phyloP scores from a whole-genome alignment of 805 yeast genomes.

The Scheffersomyces lignosus region DNA sequence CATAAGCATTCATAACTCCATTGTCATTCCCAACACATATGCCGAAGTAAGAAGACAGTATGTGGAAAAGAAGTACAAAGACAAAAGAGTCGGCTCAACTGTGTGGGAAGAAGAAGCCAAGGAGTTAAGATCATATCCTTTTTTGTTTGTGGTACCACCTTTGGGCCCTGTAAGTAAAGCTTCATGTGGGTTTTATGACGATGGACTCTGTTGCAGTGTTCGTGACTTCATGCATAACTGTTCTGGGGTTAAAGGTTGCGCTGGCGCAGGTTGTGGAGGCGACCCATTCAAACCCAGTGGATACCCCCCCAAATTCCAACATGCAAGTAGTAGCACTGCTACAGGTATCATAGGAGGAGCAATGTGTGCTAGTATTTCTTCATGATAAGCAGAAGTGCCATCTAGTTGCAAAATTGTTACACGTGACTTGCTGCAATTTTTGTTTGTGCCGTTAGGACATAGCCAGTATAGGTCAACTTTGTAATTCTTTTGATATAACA shows the following conservation, averaged over 20 bases:
- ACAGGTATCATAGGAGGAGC: too few species aligned
- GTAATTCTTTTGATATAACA: too few species aligned
- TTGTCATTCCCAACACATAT: not conserved
- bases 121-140: slow-evolving; percentile 4
- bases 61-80: slow-evolving; percentile 1
- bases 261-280: not conserved
- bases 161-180: slow-evolving; percentile 2
- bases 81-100: slow-evolving; percentile 4
- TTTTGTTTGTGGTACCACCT: slow-evolving; percentile 11
- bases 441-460: too few species aligned
- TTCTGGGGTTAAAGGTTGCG: slow-evolving; percentile 2
- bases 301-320: not conserved
- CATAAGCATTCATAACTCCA: slow-evolving; percentile 4
- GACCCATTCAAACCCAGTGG: not conserved
- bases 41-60: not conserved
- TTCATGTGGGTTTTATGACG: slow-evolving; percentile 5
- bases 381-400: too few species aligned
- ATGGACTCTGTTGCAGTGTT: slow-evolving; percentile 8
- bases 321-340: too few species aligned
- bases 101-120: not conserved
- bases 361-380: too few species aligned
- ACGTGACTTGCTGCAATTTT: too few species aligned
- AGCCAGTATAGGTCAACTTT: too few species aligned
- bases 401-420: too few species aligned
- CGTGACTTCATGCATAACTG: slow-evolving; percentile 7